Evolutionary conservation across 805 yeast species (phyloP), one percentile per base, ranked within the genome.

Genomic region (Lipomyces yamanashiensis): DNA sequence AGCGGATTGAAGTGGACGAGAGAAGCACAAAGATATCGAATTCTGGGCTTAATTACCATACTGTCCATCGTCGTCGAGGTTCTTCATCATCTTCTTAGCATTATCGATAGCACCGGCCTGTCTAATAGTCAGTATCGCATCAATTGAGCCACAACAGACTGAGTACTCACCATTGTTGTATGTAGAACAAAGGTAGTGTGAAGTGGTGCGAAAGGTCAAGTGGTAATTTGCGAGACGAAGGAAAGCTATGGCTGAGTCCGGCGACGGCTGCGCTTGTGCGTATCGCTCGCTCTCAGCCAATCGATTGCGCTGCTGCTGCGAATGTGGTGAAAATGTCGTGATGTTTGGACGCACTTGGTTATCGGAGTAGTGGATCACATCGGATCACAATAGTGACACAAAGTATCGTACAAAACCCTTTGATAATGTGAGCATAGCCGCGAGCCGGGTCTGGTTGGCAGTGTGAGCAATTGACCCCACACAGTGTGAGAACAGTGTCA

Each of bases 31-130:
- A 15, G 28, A 5, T 48, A 48, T 48, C 52, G 52, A 39, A 13
- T 28, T 17, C 19, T n/a, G 43, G 41, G 54, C 12, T 12, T 19
- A 47, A 49, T 47, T 44, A 67, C 97, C 99, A 77, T 90, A 90
- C 70, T 87, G 87, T 60, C 88, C 83, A 78, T 93, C 98, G 39
- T 79, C 82, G 67, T 84, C 88, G 73, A 90, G 93, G 41, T 95
- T 86, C 92, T 90, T 76, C 88, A 95, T 84, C 79, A 89, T 92
- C 79, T 92, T 93, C 78, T 97, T 93, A 73, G 99, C 98, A 79
- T 90, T 92, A 80, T 93, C 98, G 75, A 93, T 78, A 75, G 96
- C 97, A 80, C 97, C 97, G 78, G 98, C 97, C 98, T 84, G 51
- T 13, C 15, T 15, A 44, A 12, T 28, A 12, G 37, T 36, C 17